Conservation (phyloP, 1,139 yeast species). For the Tardiomyces depauwii region DNA sequence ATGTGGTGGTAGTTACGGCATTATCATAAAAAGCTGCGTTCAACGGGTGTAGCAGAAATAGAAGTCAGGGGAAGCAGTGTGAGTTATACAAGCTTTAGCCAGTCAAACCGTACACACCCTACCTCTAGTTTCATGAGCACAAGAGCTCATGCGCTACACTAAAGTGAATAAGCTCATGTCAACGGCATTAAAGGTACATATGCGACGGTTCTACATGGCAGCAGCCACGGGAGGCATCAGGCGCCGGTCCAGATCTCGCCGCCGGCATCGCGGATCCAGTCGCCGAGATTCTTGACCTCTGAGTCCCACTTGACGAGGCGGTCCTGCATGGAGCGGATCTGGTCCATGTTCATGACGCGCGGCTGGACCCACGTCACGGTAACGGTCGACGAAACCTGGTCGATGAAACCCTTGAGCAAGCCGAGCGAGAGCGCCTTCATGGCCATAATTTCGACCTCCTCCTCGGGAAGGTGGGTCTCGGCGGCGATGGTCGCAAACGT, state of each 20-base stretch:
- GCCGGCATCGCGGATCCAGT: constrained; percentile 47
- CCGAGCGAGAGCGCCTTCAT: constrained; percentile 86
- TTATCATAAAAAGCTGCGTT: too few species aligned
- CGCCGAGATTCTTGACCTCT: constrained; percentile 56
- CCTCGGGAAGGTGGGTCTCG: constrained; percentile 55
- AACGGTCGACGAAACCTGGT: constrained; percentile 71
- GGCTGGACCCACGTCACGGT: constrained; percentile 94
- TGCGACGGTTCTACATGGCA: too few species aligned
- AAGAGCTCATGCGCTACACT: too few species aligned
- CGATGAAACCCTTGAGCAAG: constrained; percentile 74
- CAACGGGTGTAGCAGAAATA: too few species aligned
- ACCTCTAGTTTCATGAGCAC: too few species aligned
- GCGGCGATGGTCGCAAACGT: constrained; percentile 62
- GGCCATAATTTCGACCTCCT: constrained; percentile 80
- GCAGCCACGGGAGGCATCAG: neutral
- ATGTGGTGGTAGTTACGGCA: too few species aligned
- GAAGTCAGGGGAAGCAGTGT: too few species aligned
- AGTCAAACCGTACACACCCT: too few species aligned
- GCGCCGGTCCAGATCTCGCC: constrained; percentile 40
- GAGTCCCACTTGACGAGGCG: constrained; percentile 70
- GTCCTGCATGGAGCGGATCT: constrained; percentile 63
- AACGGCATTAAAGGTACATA: too few species aligned
- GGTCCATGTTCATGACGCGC: constrained; percentile 71
- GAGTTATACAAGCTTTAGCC: too few species aligned
- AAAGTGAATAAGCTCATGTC: too few species aligned